These are phyloP conservation scores for Pythium folliculosum DNA, from an alignment of 352 stramenopile species.

Conservation along the genomic window DNA sequence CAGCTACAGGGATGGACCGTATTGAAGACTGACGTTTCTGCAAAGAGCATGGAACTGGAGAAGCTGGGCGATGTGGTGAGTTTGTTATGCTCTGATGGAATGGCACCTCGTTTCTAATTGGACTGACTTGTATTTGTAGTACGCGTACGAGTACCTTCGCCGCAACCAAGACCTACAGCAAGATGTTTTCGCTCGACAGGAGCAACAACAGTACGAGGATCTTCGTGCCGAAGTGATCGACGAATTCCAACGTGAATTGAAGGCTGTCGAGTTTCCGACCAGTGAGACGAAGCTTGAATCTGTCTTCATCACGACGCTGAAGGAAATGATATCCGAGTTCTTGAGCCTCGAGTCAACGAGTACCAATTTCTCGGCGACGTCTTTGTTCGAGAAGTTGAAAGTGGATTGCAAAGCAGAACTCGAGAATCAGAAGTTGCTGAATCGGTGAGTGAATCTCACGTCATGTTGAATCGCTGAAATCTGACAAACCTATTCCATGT, in stretches of 20 bases:
- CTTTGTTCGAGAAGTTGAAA: slow-evolving; percentile 56
- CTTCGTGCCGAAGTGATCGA: slow-evolving; percentile 53
- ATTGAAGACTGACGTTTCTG: slow-evolving; percentile 56
- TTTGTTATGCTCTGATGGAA: slow-evolving; percentile 17
- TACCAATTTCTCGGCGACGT: slow-evolving; percentile 48
- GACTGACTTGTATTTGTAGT: slow-evolving; percentile 30
- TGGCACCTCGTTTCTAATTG: slow-evolving; percentile 3
- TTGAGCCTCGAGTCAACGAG: slow-evolving; percentile 47
- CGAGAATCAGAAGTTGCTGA: slow-evolving; percentile 77
- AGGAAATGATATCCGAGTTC: slow-evolving; percentile 63
- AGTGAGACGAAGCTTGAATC: slow-evolving; percentile 66
- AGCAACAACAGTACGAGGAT: slow-evolving; percentile 65
- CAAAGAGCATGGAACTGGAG: slow-evolving; percentile 67
- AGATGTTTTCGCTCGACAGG: slow-evolving; percentile 54
- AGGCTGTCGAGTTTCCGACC: slow-evolving; percentile 53
- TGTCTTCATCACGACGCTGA: slow-evolving; percentile 55
- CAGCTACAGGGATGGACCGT: slow-evolving; percentile 78
- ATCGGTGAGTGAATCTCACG: slow-evolving; percentile 36
- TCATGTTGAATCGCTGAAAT: not conserved
- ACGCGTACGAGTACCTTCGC: slow-evolving; percentile 67
- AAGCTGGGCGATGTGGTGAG: slow-evolving; percentile 77
- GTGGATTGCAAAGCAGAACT: slow-evolving; percentile 58
- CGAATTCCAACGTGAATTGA: slow-evolving; percentile 59
- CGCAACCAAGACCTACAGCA: slow-evolving; percentile 67
- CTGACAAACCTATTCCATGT: not conserved